A percentile compares a stretch with the other conserved stretches of the same genome.
Conservation (phyloP, 148 eudicot species). For the Rhododendron kiyosumense region DNA sequence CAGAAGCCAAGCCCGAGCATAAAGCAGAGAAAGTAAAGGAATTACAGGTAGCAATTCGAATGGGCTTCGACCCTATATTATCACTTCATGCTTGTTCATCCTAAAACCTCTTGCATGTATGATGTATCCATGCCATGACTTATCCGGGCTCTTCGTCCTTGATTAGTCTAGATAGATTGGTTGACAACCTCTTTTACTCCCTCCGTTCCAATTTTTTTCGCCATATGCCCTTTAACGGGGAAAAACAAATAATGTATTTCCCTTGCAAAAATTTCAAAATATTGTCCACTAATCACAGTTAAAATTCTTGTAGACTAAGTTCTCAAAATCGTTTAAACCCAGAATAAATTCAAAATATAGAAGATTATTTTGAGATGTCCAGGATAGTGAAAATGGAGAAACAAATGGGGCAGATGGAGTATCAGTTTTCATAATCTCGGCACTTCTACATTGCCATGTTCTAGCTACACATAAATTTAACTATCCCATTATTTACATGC, state of each 20-base stretch:
- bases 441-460: neutral
- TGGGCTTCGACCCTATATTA: neutral
- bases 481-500: neutral
- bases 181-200: neutral
- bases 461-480: neutral
- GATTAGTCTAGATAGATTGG: neutral
- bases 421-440: neutral
- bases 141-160: neutral
- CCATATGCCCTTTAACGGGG: neutral
- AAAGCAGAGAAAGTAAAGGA: conserved; percentile 74
- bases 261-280: neutral
- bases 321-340: no score
- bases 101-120: neutral
- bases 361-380: no score
- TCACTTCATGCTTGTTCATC: neutral
- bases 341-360: no score
- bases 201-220: neutral
- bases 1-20: conserved; percentile 78
- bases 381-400: no score
- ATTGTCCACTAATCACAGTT: neutral
- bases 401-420: neutral
- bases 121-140: neutral
- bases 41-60: conserved; percentile 53
- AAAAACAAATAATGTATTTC: neutral
- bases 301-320: neutral